These are phyloP conservation scores for Dicorynia guianensis DNA, from an alignment of 306 rosid species.

Conservation along the genomic window DNA sequence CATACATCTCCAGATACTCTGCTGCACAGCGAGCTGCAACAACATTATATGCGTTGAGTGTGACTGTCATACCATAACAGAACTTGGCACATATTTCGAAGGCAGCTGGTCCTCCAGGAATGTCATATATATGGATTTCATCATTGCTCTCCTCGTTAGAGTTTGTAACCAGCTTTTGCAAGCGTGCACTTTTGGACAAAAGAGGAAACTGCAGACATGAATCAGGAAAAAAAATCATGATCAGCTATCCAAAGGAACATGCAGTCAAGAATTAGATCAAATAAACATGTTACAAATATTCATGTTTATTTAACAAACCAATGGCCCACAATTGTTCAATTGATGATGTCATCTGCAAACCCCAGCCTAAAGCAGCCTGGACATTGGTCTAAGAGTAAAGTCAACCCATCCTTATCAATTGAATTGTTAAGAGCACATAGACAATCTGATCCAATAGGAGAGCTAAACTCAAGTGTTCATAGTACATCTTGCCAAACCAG, in stretches of 20 bases:
- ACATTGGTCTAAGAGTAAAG: background rate
- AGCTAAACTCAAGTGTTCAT: background rate
- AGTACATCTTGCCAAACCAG: background rate
- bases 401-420: background rate
- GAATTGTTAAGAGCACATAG: conserved; percentile 12
- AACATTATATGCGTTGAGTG: conserved; percentile 93
- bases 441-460: background rate
- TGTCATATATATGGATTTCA: conserved; percentile 75
- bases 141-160: conserved; percentile 66
- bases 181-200: conserved; percentile 82
- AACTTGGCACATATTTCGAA: conserved; percentile 95
- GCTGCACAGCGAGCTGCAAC: conserved; percentile 93
- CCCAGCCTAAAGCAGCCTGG: background rate
- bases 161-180: conserved; percentile 71
- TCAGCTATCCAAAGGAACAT: background rate
- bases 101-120: conserved; percentile 95
- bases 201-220: conserved; percentile 79
- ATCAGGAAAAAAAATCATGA: conserved; percentile 31
- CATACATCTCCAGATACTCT: conserved; percentile 93
- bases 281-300: background rate
- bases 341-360: background rate
- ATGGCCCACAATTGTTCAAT: background rate
- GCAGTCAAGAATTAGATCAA: background rate
- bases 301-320: background rate
- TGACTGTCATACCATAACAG: conserved; percentile 91